These are phyloP conservation scores for Colletotrichum caudatum DNA, from an alignment of 2,329 filamentous ascomycete genomes.

Conservation along the genomic window DNA sequence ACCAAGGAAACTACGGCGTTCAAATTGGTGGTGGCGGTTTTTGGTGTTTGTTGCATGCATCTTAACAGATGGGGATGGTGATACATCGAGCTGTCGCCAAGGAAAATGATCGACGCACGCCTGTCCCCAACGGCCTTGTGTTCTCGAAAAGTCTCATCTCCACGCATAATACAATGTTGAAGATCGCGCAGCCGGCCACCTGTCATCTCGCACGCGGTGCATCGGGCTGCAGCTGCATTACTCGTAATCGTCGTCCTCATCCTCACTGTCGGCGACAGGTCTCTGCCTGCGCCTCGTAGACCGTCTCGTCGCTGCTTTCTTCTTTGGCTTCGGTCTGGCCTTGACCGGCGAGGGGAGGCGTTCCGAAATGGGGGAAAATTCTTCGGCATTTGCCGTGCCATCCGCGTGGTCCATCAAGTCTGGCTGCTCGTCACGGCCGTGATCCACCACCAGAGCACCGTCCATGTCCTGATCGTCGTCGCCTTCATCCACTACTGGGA, in stretches of 20 bases:
- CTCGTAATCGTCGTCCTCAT: constrained; percentile 37
- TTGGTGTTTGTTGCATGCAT: constrained; percentile 4
- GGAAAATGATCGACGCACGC: neutral
- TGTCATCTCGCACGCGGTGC: constrained; percentile 1
- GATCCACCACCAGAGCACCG: constrained; percentile 52
- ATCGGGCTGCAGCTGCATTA: neutral
- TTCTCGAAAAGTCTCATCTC: neutral
- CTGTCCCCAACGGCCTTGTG: neutral
- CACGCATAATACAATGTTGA: neutral
- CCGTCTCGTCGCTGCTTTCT: constrained; percentile 26
- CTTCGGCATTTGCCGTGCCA: neutral
- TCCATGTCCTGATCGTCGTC: constrained; percentile 52
- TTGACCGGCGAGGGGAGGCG: constrained; percentile 30
- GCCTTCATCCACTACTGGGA: constrained; percentile 60
- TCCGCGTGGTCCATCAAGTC: constrained; percentile 4
- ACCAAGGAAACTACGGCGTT: neutral
- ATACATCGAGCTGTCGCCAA: neutral
- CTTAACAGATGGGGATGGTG: neutral
- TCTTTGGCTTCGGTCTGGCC: constrained; percentile 29
- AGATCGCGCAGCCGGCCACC: neutral
- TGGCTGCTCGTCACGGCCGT: constrained; percentile 35
- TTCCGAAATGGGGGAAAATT: constrained; percentile 6
- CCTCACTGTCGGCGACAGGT: constrained; percentile 28
- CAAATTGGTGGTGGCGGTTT: constrained; percentile 1
- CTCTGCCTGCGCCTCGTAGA: constrained; percentile 31